Conservation (phyloP, 192 early-diverging fungal species). For the Rhizophagus clarus region DNA sequence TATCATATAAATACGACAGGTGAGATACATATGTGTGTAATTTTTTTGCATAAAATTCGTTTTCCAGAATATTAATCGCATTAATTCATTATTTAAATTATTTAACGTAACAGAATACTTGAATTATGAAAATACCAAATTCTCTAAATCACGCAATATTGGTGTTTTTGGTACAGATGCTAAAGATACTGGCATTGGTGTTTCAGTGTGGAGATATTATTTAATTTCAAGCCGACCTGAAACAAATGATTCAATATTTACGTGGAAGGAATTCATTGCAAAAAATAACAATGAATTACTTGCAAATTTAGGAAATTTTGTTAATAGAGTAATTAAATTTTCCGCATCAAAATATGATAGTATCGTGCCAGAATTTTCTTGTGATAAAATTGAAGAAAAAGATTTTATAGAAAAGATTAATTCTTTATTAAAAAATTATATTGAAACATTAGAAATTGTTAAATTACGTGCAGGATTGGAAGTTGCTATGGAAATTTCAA, state of each 20-base stretch:
- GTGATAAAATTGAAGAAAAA: slow-evolving; percentile 62
- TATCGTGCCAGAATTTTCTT: slow-evolving; percentile 65
- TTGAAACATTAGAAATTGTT: slow-evolving; percentile 77
- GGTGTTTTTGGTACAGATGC: slow-evolving; percentile 99
- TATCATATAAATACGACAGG: slow-evolving; percentile 92
- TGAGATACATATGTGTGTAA: slow-evolving; percentile 34
- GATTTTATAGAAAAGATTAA: slow-evolving; percentile 85
- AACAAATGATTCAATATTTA: slow-evolving; percentile 86
- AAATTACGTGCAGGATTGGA: slow-evolving; percentile 83
- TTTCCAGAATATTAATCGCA: neutral
- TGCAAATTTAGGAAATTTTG: slow-evolving; percentile 96
- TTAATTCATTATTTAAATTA: neutral
- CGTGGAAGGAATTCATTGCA: slow-evolving; percentile 89
- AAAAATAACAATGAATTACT: slow-evolving; percentile 97
- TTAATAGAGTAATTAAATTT: slow-evolving; percentile 97
- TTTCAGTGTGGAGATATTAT: slow-evolving; percentile 97
- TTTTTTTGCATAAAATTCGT: no score
- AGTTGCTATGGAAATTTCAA: slow-evolving; percentile 92
- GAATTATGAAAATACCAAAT: slow-evolving; percentile 95
- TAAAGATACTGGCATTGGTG: slow-evolving; percentile 83
- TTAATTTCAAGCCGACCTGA: slow-evolving; percentile 93
- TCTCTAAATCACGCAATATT: slow-evolving; percentile 93
- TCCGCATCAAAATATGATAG: slow-evolving; percentile 87
- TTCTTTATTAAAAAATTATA: slow-evolving; percentile 71
- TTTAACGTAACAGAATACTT: slow-evolving; percentile 83